These are phyloP conservation scores for Quercus cerris DNA, from an alignment of 306 rosid genomes.

Conservation along the genomic window DNA sequence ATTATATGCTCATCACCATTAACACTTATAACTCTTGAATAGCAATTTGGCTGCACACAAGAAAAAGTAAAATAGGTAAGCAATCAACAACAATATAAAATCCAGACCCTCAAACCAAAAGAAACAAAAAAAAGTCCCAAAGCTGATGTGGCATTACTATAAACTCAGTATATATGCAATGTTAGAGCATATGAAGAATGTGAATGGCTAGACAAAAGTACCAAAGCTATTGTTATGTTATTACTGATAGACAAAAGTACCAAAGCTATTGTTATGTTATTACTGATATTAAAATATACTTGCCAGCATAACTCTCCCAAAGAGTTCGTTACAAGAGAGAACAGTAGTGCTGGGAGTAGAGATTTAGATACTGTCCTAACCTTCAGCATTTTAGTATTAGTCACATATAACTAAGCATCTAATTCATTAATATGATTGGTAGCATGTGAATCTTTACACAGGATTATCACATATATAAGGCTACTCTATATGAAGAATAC, in stretches of 20 bases:
- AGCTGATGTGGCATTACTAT: not conserved
- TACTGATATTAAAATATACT: not conserved
- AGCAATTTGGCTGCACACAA: slow-evolving; percentile 93
- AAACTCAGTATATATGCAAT: not conserved
- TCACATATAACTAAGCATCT: slow-evolving; percentile 9
- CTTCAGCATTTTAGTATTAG: not conserved
- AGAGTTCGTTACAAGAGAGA: not conserved
- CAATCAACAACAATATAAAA: not conserved
- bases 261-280: not conserved
- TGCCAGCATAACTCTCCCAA: not conserved
- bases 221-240: not conserved
- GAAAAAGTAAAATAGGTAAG: slow-evolving; percentile 28
- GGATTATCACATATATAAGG: slow-evolving; percentile 10
- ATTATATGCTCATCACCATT: slow-evolving; percentile 92
- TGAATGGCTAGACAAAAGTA: not conserved
- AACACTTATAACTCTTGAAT: slow-evolving; percentile 88
- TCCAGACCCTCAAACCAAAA: not conserved
- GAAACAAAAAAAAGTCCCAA: not conserved
- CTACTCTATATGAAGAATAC: not conserved
- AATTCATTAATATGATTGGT: not conserved
- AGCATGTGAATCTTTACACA: not conserved
- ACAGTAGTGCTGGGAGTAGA: not conserved
- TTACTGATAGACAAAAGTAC: not conserved
- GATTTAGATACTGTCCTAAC: not conserved
- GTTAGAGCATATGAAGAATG: not conserved